A percentile compares a stretch with the other conserved stretches of the same genome.
These are phyloP conservation scores for Pezicula radicicola DNA, from an alignment of 2,329 filamentous ascomycete genomes.

Conservation along the genomic window DNA sequence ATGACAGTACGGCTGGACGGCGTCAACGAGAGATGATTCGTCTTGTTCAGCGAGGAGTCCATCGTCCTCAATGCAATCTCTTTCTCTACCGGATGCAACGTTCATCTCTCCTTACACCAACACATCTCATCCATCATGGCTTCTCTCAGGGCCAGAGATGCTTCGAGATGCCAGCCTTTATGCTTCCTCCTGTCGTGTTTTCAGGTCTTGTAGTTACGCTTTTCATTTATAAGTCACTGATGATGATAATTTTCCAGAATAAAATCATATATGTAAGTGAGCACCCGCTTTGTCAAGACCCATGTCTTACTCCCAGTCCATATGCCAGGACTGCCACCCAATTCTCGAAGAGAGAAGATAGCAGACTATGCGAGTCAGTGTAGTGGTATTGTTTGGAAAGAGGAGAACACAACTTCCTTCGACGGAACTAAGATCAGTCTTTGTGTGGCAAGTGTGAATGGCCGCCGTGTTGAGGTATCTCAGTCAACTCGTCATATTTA, in stretches of 20 bases:
- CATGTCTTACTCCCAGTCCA: conserved; percentile 28
- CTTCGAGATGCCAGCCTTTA: conserved; percentile 13
- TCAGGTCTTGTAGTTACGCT: conserved; percentile 60
- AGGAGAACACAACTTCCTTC: conserved; percentile 54
- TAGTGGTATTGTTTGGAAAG: conserved; percentile 62
- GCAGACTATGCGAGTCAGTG: conserved; percentile 59
- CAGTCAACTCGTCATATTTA: conserved; percentile 37
- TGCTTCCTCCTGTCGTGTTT: conserved; percentile 59
- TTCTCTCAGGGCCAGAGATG: conserved; percentile 11
- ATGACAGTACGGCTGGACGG: neutral
- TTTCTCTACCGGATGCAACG: neutral
- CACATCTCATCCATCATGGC: neutral
- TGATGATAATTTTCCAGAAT: conserved; percentile 77
- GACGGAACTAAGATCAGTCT: conserved; percentile 66
- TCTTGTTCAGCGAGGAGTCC: conserved; percentile 3
- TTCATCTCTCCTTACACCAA: neutral
- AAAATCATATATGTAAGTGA: conserved; percentile 59
- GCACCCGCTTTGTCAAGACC: too few species aligned
- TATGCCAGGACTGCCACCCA: conserved; percentile 72
- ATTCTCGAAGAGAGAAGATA: conserved; percentile 65
- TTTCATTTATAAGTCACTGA: conserved; percentile 65
- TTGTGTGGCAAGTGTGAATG: conserved; percentile 38
- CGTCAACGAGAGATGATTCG: conserved; percentile 9
- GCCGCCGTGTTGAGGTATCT: neutral
- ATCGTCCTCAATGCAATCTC: neutral